Conservation (phyloP, 2,329 filamentous ascomycete species). For the Cercospora canescens region DNA sequence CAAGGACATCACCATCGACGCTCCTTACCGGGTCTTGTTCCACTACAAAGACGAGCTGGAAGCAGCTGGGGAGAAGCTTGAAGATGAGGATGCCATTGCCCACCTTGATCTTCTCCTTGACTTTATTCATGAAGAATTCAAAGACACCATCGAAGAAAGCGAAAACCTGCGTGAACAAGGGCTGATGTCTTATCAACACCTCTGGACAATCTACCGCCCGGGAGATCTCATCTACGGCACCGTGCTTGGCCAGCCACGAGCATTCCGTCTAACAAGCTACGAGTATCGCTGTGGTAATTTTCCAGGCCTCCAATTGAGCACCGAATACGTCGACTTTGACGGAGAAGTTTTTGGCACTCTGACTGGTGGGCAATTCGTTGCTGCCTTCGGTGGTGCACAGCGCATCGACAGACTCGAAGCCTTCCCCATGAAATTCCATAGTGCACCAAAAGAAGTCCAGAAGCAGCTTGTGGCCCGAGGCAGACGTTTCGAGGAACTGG, state of each 20-base stretch:
- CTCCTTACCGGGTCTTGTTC: constrained; percentile 31
- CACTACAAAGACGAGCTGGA: constrained; percentile 33
- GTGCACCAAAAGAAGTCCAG: constrained; percentile 17
- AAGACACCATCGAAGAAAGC: constrained; percentile 34
- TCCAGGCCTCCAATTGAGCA: constrained; percentile 30
- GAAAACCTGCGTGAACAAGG: constrained; percentile 31
- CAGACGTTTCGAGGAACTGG: constrained; percentile 27
- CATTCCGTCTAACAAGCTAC: constrained; percentile 33
- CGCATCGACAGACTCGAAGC: constrained; percentile 29
- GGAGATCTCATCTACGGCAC: constrained; percentile 30
- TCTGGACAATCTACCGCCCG: constrained; percentile 49
- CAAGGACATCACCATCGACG: constrained; percentile 32
- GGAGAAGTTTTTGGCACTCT: constrained; percentile 33
- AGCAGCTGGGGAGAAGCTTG: constrained; percentile 21
- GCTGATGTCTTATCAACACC: constrained; percentile 38
- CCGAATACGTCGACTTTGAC: constrained; percentile 38
- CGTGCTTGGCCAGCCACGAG: constrained; percentile 33
- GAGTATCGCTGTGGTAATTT: constrained; percentile 28
- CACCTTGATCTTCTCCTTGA: constrained; percentile 37
- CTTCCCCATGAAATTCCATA: constrained; percentile 26
- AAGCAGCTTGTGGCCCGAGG: constrained; percentile 28
- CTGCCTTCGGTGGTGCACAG: constrained; percentile 26
- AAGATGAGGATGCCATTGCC: constrained; percentile 32
- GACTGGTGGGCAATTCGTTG: constrained; percentile 12
- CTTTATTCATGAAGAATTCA: constrained; percentile 31